phyloP scores from a whole-genome alignment of 306 rosid species.

The Calophaca sinica region DNA sequence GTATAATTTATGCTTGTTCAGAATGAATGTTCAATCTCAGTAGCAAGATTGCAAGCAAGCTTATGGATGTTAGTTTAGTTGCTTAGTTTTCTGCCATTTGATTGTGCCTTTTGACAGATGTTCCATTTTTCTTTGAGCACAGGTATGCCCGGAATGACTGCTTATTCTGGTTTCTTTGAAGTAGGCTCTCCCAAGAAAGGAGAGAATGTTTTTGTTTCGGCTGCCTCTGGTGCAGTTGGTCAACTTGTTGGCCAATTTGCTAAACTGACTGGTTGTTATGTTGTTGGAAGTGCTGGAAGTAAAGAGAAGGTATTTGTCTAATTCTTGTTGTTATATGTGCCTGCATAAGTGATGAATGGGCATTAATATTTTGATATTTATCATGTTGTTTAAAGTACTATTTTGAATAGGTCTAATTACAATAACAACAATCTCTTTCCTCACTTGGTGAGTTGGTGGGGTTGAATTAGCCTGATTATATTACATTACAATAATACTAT shows the following conservation, averaged over 20 bases:
- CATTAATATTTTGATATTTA: not conserved
- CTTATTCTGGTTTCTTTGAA: constrained; percentile 48
- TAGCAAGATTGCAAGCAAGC: not conserved
- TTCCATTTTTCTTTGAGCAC: not conserved
- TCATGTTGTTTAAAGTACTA: not conserved
- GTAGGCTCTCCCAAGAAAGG: constrained; percentile 44
- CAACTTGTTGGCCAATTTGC: constrained; percentile 52
- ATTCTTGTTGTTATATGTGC: not conserved
- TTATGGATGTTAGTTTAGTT: constrained; percentile 8
- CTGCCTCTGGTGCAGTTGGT: constrained; percentile 50
- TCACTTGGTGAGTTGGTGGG: not conserved
- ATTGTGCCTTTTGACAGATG: not conserved
- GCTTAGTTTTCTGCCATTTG: constrained; percentile 1
- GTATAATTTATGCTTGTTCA: not conserved
- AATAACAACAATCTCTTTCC: not conserved
- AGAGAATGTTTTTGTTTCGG: constrained; percentile 47
- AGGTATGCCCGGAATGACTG: constrained; percentile 59
- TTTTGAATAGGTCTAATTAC: not conserved
- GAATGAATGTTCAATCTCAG: not conserved
- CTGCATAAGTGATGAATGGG: not conserved
- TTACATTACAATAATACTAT: not conserved
- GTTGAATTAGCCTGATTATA: not conserved
- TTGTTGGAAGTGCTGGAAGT: constrained; percentile 60
- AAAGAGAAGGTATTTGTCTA: constrained; percentile 50
- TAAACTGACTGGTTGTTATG: constrained; percentile 42